phyloP scores from a whole-genome alignment of 1,284 basidiomycete genomes.

The Lignosus rhinocerotis region DNA sequence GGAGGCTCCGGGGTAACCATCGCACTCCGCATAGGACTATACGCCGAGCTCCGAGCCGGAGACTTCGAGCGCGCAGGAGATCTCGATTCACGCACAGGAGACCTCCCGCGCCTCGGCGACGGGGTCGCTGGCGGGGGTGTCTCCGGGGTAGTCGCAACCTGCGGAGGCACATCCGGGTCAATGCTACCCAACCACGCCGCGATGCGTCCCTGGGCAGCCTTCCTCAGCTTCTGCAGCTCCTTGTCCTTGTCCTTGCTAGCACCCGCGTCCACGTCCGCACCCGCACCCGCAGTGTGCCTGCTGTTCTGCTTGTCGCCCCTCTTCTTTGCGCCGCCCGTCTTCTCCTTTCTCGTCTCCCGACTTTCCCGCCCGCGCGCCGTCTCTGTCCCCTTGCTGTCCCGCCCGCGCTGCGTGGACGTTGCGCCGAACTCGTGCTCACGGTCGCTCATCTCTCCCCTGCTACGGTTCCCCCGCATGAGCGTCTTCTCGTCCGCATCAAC shows the following conservation, averaged over 20 bases:
- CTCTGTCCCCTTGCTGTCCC: slow-evolving; percentile 15
- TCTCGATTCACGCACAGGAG: not conserved
- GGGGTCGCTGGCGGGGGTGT: slow-evolving; percentile 11
- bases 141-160: slow-evolving; percentile 24
- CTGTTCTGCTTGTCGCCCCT: slow-evolving; percentile 24
- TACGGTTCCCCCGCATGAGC: slow-evolving; percentile 24
- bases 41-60: not conserved
- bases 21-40: slow-evolving; percentile 10
- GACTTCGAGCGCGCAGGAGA: not conserved
- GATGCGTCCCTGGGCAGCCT: slow-evolving; percentile 67
- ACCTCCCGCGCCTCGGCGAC: not conserved
- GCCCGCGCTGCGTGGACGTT: slow-evolving; percentile 5
- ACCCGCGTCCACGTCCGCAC: slow-evolving; percentile 9
- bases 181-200: slow-evolving; percentile 74
- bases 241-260: slow-evolving; percentile 33
- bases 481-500: slow-evolving; percentile 27
- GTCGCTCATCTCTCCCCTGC: slow-evolving; percentile 30
- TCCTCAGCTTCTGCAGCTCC: slow-evolving; percentile 42
- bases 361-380: slow-evolving; percentile 26
- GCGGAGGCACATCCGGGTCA: slow-evolving; percentile 50
- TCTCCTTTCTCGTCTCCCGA: slow-evolving; percentile 28
- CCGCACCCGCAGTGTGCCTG: slow-evolving; percentile 15
- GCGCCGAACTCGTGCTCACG: slow-evolving; percentile 12
- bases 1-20: not conserved
- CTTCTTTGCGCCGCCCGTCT: slow-evolving; percentile 13